These are phyloP conservation scores for Metschnikowia borealis DNA, from an alignment of 805 yeast genomes.

Conservation along the genomic window DNA sequence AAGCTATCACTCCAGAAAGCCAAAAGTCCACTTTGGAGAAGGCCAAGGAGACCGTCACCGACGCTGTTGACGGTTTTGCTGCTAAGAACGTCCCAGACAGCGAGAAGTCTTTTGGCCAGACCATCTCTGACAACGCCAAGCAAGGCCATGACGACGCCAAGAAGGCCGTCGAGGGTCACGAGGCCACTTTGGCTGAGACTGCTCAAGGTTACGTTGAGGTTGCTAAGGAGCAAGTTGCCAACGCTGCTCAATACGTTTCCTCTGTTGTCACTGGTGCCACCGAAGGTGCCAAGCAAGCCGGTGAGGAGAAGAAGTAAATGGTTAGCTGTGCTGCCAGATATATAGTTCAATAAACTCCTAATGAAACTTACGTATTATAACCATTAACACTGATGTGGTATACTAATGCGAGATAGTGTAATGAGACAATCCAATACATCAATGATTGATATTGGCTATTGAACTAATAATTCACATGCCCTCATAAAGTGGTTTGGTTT, in stretches of 20 bases:
- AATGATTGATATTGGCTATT: too few relatives aligned
- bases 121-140: conserved; percentile 57
- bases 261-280: conserved; percentile 54
- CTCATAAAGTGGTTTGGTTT: too few relatives aligned
- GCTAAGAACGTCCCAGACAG: conserved; percentile 57
- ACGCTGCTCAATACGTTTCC: conserved; percentile 55
- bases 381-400: too few relatives aligned
- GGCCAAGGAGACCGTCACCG: conserved; percentile 69
- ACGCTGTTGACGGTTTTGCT: conserved; percentile 61
- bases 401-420: too few relatives aligned
- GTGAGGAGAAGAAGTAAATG: conserved; percentile 23
- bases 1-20: conserved; percentile 65
- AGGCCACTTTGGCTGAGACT: conserved; percentile 38
- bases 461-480: too few relatives aligned
- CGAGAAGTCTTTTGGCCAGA: conserved; percentile 68
- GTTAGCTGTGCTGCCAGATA: neutral
- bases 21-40: conserved; percentile 62
- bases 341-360: neutral
- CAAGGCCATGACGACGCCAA: conserved; percentile 53
- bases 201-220: conserved; percentile 45
- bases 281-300: conserved; percentile 44
- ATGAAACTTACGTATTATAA: neutral
- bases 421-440: too few relatives aligned
- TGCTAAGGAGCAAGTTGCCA: conserved; percentile 52
- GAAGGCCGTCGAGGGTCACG: conserved; percentile 24